Percentiles rank a stretch among this genome's conserved stretches.
Evolutionary conservation across 352 stramenopile genomes (phyloP).

Genomic region (Nothophytophthora sp.): DNA sequence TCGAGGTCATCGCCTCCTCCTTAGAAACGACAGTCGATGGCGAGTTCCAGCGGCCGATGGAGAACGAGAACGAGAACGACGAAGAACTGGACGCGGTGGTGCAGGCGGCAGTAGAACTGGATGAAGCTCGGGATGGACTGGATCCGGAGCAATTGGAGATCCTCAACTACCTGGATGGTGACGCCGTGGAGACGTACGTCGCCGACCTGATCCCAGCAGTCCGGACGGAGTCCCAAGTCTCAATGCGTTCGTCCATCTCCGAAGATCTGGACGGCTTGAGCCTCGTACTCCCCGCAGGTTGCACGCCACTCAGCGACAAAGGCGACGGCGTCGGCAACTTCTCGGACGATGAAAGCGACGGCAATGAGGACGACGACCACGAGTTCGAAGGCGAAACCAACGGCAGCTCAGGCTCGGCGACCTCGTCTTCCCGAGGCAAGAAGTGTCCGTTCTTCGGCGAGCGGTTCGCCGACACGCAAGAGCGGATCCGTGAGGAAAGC

Average conservation of each 20-base stretch:
- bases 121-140: neutral
- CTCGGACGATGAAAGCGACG: constrained; percentile 31
- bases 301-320: constrained; percentile 22
- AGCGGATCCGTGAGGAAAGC: constrained; percentile 79
- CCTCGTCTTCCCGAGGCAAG: constrained; percentile 8
- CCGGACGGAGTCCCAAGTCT: constrained; percentile 15
- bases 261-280: constrained; percentile 39
- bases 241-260: constrained; percentile 23
- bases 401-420: constrained; percentile 16
- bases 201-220: constrained; percentile 32
- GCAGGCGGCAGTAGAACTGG: constrained; percentile 11
- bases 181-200: constrained; percentile 50
- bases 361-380: constrained; percentile 12
- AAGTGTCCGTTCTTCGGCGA: constrained; percentile 70
- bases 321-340: constrained; percentile 11
- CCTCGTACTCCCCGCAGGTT: constrained; percentile 19
- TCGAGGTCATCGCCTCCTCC: constrained; percentile 50
- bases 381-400: constrained; percentile 9
- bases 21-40: no score
- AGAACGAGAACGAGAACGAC: no score
- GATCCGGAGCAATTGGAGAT: constrained; percentile 40
- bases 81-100: constrained; percentile 28
- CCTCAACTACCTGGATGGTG: constrained; percentile 54
- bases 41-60: no score
- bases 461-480: constrained; percentile 90